Evolutionary conservation across 306 rosid genomes (phyloP).

Genomic region (Prunus campanulata): DNA sequence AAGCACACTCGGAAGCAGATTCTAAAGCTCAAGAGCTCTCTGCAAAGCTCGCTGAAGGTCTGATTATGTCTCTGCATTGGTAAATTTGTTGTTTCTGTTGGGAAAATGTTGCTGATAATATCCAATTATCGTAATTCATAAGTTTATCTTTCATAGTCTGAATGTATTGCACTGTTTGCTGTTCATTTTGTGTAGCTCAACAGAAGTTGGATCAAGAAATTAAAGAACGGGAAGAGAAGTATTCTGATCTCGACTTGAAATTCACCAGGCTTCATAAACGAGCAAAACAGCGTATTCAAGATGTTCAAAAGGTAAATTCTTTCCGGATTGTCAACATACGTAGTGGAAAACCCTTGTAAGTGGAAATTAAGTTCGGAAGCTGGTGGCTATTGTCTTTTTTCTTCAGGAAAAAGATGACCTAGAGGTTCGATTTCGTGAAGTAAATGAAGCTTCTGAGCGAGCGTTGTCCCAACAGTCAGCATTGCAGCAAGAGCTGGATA

Average conservation of each 20-base stretch:
- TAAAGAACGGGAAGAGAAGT: conserved; percentile 90
- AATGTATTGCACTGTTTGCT: conserved; percentile 28
- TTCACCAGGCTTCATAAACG: conserved; percentile 93
- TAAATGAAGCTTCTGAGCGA: conserved; percentile 74
- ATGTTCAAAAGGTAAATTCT: conserved; percentile 73
- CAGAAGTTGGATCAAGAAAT: conserved; percentile 73
- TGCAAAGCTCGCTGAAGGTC: conserved; percentile 79
- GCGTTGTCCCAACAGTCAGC: conserved; percentile 71
- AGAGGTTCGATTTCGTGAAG: conserved; percentile 63
- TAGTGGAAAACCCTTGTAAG: background rate
- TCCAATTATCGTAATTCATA: background rate
- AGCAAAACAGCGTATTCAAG: conserved; percentile 98
- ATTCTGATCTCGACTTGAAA: conserved; percentile 85
- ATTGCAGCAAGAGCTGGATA: conserved; percentile 92
- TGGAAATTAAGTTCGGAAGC: conserved; percentile 31
- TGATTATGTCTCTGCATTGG: conserved; percentile 26
- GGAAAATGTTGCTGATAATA: background rate
- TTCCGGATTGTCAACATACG: background rate
- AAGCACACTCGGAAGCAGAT: conserved; percentile 69
- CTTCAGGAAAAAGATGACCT: conserved; percentile 93
- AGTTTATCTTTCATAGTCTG: conserved; percentile 26
- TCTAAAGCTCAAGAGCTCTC: conserved; percentile 72
- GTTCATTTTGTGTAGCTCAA: conserved; percentile 51
- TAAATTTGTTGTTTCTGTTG: background rate
- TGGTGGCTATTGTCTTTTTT: conserved; percentile 31